Evolutionary conservation across 202 grass and related monocot species (phyloP), one percentile per base, ranked within the genome.

Genomic region (Musa balbisiana): DNA sequence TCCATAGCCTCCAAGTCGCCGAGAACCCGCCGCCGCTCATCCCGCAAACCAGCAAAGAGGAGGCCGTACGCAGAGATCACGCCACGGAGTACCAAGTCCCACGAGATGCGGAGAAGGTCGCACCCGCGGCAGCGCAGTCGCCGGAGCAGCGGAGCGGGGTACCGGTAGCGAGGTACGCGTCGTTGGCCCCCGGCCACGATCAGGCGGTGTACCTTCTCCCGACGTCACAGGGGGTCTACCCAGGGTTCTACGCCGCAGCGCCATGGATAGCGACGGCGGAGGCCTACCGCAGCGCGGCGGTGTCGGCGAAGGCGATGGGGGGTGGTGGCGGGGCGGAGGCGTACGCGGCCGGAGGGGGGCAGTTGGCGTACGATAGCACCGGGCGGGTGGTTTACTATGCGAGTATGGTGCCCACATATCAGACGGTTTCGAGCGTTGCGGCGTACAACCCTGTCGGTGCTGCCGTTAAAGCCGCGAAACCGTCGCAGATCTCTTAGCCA

Each of bases 381-480:
- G 91, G 95, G 55, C 91, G 87, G 14, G 80, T 91, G 11, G 83
- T 99, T 62, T 99, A 92, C 86, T 99, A 95, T 80, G 86, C 95
- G 58, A 81, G 89, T 74, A 71, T 87, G 51, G 56, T 95, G 55
- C 95, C 95, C 1, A 79, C 87, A 72, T 90, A 87, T 24, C 72
- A 79, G 11, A 84, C 91, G 23, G 87, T 87, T 75, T 50, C 83
- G 1, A 20, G 79, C 17, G 67, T 82, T 10, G 58, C 16, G 9
- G 52, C 52, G 6, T 8, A 56, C 12, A 74, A 56, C 8, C 52
- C 72, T 21, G 11, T 56, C 8, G 72, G 49, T 3, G 5, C 75
- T 13, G 49, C 59, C 49, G 75, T 65, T 9, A 77, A 64, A 52
- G 26, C 55, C 10, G 86, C 85, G 82, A 91, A 89, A 77, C 88